Percentiles rank a stretch among this genome's conserved stretches.
Conservation (phyloP, 2,329 filamentous ascomycete genomes). For the Colletotrichum destructivum region DNA sequence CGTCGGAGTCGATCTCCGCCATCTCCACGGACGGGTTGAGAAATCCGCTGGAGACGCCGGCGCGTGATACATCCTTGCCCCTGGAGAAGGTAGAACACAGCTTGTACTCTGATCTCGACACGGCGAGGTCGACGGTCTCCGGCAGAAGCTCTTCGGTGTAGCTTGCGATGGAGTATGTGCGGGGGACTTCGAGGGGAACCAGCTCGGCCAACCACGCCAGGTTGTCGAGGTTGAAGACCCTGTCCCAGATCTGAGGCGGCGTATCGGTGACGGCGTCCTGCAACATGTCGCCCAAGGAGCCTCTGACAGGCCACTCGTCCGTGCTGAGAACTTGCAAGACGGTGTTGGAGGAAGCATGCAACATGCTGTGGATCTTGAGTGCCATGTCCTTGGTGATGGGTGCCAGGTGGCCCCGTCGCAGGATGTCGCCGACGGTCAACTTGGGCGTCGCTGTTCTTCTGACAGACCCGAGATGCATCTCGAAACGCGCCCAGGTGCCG, state of each 20-base stretch:
- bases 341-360: constrained; percentile 65
- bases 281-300: constrained; percentile 65
- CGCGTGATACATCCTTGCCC: constrained; percentile 51
- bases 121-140: constrained; percentile 64
- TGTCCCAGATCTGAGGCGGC: constrained; percentile 64
- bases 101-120: constrained; percentile 68
- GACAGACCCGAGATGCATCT: constrained; percentile 61
- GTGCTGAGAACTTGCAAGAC: constrained; percentile 65
- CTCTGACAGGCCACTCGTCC: constrained; percentile 66
- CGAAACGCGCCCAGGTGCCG: constrained; percentile 62
- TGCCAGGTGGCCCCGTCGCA: constrained; percentile 65
- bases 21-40: constrained; percentile 62
- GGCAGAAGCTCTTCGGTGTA: constrained; percentile 66
- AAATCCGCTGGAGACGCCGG: constrained; percentile 68
- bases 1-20: constrained; percentile 57
- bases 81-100: constrained; percentile 59
- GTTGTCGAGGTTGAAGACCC: constrained; percentile 62
- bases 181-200: constrained; percentile 64
- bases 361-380: constrained; percentile 62
- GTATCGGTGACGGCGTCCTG: constrained; percentile 65
- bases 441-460: constrained; percentile 44
- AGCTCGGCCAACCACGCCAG: constrained; percentile 64
- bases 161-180: constrained; percentile 69
- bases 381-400: constrained; percentile 67
- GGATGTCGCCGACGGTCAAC: constrained; percentile 64